phyloP scores from a whole-genome alignment of 176 grass and related monocot species.

The Microstegium vimineum region DNA sequence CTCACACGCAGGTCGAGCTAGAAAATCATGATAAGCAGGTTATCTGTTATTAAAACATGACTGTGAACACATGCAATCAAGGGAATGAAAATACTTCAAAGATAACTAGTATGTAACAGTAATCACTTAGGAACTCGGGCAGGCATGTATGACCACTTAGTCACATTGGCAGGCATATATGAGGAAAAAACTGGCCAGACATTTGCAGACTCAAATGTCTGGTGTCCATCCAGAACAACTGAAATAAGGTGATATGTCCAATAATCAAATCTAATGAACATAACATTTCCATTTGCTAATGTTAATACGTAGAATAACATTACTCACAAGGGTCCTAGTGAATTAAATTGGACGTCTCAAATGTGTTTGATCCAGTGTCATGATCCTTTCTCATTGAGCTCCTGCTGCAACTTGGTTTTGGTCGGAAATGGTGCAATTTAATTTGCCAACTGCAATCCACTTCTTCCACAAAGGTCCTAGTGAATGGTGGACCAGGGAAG shows the following conservation, averaged over 20 bases:
- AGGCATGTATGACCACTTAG: neutral
- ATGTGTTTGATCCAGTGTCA: neutral
- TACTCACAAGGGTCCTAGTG: neutral
- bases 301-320: neutral
- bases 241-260: neutral
- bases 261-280: neutral
- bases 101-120: neutral
- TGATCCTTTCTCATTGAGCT: neutral
- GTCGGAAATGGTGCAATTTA: neutral
- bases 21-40: slow-evolving; percentile 4
- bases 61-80: slow-evolving; percentile 3
- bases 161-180: neutral
- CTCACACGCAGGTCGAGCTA: too few species aligned
- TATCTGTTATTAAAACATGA: neutral
- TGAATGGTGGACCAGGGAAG: neutral
- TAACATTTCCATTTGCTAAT: neutral
- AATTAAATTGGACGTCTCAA: neutral
- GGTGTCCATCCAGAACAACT: neutral
- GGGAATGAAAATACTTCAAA: neutral
- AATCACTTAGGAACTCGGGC: slow-evolving; percentile 1
- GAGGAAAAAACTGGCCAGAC: neutral
- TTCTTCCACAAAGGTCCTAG: neutral
- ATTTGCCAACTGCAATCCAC: neutral
- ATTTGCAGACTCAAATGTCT: slow-evolving; percentile 1
- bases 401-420: neutral